These are phyloP conservation scores for Cyclocybe aegerita DNA, from an alignment of 768 basidiomycete species.

Conservation along the genomic window DNA sequence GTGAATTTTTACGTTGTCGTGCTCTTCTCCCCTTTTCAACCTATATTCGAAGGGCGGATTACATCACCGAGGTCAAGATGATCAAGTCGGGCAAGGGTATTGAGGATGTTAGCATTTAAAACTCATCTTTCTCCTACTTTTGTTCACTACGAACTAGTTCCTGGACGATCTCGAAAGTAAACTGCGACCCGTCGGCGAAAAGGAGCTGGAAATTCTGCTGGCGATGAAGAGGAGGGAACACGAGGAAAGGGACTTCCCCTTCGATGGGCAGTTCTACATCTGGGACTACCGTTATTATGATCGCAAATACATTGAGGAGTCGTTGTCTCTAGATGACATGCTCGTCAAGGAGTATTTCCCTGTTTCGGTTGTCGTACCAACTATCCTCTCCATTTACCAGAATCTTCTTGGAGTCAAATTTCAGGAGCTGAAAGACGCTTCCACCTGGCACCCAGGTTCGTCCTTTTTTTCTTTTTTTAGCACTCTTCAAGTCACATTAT, in stretches of 20 bases:
- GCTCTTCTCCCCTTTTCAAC: background rate
- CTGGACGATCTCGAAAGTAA: constrained; percentile 73
- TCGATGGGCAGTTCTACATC: constrained; percentile 73
- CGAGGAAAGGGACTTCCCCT: constrained; percentile 52
- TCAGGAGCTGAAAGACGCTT: constrained; percentile 52
- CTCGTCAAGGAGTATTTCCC: constrained; percentile 90
- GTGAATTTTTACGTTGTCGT: constrained; percentile 21
- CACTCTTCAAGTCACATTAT: background rate
- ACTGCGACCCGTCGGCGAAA: constrained; percentile 67
- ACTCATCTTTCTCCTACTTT: background rate
- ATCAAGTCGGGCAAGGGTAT: constrained; percentile 68
- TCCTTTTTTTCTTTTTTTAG: background rate
- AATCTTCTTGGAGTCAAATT: constrained; percentile 77
- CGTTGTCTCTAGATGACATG: constrained; percentile 70
- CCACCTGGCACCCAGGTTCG: constrained; percentile 80
- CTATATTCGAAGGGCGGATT: constrained; percentile 59
- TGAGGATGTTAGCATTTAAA: constrained; percentile 41
- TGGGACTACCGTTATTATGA: constrained; percentile 87
- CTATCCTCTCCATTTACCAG: constrained; percentile 83
- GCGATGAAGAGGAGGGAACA: constrained; percentile 77
- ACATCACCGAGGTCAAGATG: constrained; percentile 84
- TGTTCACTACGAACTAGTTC: constrained; percentile 47
- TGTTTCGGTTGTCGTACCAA: constrained; percentile 77
- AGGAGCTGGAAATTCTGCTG: constrained; percentile 67
- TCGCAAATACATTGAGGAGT: constrained; percentile 63